These are phyloP conservation scores for Allantophomopsis lycopodina DNA, from an alignment of 2,329 filamentous ascomycete genomes.

Conservation along the genomic window DNA sequence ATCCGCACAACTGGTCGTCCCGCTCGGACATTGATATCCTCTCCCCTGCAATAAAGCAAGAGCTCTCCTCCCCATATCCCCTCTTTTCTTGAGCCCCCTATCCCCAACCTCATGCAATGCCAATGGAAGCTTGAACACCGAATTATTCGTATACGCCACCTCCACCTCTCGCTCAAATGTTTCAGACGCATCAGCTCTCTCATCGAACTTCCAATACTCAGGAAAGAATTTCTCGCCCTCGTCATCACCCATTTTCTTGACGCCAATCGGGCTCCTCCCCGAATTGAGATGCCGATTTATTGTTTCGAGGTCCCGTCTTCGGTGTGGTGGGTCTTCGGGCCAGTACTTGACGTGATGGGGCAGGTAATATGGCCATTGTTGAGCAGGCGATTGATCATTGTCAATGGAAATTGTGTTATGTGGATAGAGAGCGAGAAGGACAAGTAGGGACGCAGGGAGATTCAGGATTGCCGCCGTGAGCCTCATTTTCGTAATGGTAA, in stretches of 20 bases:
- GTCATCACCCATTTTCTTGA: conserved; percentile 61
- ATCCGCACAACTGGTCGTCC: conserved; percentile 47
- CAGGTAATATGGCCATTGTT: conserved; percentile 29
- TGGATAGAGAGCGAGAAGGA: conserved; percentile 27
- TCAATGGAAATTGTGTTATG: conserved; percentile 17
- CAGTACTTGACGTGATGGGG: conserved; percentile 29
- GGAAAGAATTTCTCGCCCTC: conserved; percentile 61
- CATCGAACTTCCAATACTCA: conserved; percentile 37
- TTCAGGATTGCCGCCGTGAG: conserved; percentile 20
- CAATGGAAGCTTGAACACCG: too few species aligned
- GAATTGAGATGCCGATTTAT: conserved; percentile 21
- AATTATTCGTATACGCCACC: too few species aligned
- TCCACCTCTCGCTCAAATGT: too few species aligned
- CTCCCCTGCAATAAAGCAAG: conserved; percentile 37
- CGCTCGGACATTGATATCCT: conserved; percentile 50
- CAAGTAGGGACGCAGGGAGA: conserved; percentile 29
- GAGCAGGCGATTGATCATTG: conserved; percentile 6
- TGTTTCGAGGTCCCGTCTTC: conserved; percentile 24
- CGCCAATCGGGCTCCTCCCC: conserved; percentile 36
- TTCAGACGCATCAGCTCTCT: not conserved
- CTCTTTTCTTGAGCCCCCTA: too few species aligned
- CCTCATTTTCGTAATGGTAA: conserved; percentile 21
- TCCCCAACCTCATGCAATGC: too few species aligned
- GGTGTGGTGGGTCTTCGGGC: conserved; percentile 27
- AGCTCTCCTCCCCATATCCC: conserved; percentile 8